Base-by-base conservation (phyloP, 345 rosid genomes). In the Gossypium mustelinum region DNA sequence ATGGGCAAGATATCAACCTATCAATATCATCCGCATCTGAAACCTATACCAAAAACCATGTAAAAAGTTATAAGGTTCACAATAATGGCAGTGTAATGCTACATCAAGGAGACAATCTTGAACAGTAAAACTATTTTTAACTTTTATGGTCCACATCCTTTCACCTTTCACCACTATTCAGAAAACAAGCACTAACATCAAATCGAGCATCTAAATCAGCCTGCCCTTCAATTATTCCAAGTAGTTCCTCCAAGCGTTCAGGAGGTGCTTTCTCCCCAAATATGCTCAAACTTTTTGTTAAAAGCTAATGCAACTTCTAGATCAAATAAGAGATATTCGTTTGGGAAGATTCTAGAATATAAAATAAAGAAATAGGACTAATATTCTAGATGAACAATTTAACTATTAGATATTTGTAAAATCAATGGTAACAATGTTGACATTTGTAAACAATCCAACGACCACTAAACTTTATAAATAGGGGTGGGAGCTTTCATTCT, bases 201-300 rank as follows among this genome's bases (percentile, higher is more conserved):
- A 96, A 92, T 69, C 87, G 92, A 25, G 94, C 89, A 81, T 93
- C 94, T 80, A 96, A 85, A 83, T 96, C 99, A 67, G 97, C 98
- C 81, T 96, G 99, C 9, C 89, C 98, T 86, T 96, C 99, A 44
- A 90, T 89, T 50, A 96, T 85, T 76, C 82, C 94, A 78, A 89
- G 85, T 52, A 96, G 97, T 76, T 96, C 98, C 73, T 87, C 90
- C 94, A 92, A 89, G 73, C 95, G 89, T 80, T 93, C 97, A 29
- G 83, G 87, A 81, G 97, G 94, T 69, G 97, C 98, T 85, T 93
- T 90, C 45, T 84, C 97, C 74, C 99, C 99, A 89, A 91, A 96
- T 78, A 96, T 86, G 82, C 85, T 90, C 80, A 96, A 87, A 79
- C 88, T 84, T 82, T 86, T 93, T 73, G 93, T 79, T 86, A 96